Conservation (phyloP, 1,284 basidiomycete species). For the Puccinia novopanici region DNA sequence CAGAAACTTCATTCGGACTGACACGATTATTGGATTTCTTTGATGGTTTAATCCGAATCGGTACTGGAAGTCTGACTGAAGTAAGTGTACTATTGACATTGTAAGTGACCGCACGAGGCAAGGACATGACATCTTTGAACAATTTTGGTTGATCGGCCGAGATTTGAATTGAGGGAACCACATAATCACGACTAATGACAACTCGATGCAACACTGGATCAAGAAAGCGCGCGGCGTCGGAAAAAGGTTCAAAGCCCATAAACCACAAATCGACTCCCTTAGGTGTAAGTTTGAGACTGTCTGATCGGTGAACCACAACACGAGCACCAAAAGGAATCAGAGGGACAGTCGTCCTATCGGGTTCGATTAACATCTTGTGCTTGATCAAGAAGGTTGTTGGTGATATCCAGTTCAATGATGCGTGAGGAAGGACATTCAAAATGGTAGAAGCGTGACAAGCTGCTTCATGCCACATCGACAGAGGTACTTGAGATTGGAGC, state of each 20-base stretch:
- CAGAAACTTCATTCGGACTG: no score
- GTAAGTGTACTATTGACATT: no score
- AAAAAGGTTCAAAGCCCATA: slow-evolving; percentile 23
- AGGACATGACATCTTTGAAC: background rate
- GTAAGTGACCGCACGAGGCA: background rate
- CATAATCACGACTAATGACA: slow-evolving; percentile 22
- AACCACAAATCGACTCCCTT: background rate
- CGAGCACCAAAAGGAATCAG: background rate
- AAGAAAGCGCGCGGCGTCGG: slow-evolving; percentile 21
- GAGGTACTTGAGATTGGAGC: background rate
- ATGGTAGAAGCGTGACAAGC: background rate
- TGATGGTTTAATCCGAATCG: no score
- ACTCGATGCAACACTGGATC: background rate
- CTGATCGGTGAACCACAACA: background rate
- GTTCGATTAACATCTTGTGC: background rate
- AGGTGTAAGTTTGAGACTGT: background rate
- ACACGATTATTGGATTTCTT: no score
- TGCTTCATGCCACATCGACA: background rate
- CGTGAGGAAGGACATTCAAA: background rate
- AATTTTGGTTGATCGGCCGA: no score
- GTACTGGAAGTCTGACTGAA: no score
- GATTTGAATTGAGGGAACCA: background rate
- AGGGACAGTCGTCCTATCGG: background rate
- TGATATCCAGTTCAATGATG: background rate
- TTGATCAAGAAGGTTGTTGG: background rate